A percentile compares a stretch with the other conserved stretches of the same genome.
Evolutionary conservation across 768 basidiomycete genomes (phyloP).

Genomic region (Mycena floridula): DNA sequence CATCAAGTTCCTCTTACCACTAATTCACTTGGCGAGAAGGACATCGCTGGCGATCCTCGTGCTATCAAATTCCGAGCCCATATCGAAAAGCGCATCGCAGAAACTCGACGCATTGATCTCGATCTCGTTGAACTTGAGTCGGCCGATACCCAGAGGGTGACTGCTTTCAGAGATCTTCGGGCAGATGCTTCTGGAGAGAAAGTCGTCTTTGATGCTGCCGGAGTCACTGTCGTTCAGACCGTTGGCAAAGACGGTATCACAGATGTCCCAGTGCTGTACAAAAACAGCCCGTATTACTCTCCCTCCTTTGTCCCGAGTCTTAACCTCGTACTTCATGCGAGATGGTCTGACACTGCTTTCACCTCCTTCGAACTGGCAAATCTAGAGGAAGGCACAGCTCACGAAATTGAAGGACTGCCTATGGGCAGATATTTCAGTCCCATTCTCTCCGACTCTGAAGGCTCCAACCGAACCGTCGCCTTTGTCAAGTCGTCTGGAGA

Average conservation of each 20-base stretch:
- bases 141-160: slow-evolving; percentile 45
- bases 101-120: slow-evolving; percentile 41
- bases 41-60: slow-evolving; percentile 32
- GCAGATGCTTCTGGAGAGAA: slow-evolving; percentile 47
- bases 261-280: slow-evolving; percentile 43
- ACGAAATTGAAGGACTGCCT: slow-evolving; percentile 52
- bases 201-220: slow-evolving; percentile 66
- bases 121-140: slow-evolving; percentile 52
- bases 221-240: slow-evolving; percentile 46
- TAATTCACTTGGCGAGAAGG: slow-evolving; percentile 48
- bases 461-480: slow-evolving; percentile 41
- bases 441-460: slow-evolving; percentile 35
- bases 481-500: slow-evolving; percentile 61
- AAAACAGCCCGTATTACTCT: slow-evolving; percentile 51
- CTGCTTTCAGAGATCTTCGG: slow-evolving; percentile 55
- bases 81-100: slow-evolving; percentile 58
- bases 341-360: slow-evolving; percentile 63
- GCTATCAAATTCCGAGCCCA: slow-evolving; percentile 56
- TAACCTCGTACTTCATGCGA: slow-evolving; percentile 52
- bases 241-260: slow-evolving; percentile 24
- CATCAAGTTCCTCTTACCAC: slow-evolving; percentile 49
- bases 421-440: slow-evolving; percentile 63
- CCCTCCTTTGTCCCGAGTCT: slow-evolving; percentile 55
- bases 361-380: slow-evolving; percentile 63
- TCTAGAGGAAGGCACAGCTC: slow-evolving; percentile 32